Percentiles rank a stretch among this genome's conserved stretches.
phyloP scores from a whole-genome alignment of 2,329 filamentous ascomycete genomes.

The Fusarium chuoi region DNA sequence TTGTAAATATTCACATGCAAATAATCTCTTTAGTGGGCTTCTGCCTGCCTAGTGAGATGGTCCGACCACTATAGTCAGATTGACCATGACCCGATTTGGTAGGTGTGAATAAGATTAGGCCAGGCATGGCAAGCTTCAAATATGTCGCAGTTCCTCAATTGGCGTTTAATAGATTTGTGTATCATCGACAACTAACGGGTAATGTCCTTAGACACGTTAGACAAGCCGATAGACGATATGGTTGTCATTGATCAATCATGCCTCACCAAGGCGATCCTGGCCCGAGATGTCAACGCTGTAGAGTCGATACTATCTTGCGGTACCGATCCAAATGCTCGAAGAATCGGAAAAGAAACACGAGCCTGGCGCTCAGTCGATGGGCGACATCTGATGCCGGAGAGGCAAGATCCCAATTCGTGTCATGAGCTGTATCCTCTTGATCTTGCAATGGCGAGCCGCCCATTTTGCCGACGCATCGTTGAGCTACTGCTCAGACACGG shows the following conservation, averaged over 20 bases:
- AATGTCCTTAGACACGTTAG: rapidly evolving
- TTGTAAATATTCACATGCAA: not conserved
- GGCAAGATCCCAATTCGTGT: not conserved
- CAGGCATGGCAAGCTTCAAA: rapidly evolving
- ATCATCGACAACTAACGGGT: rapidly evolving
- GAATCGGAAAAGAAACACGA: not conserved
- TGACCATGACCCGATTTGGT: not conserved
- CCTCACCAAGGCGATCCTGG: not conserved
- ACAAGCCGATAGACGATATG: too few species aligned
- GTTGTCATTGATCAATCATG: not conserved
- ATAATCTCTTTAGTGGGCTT: rapidly evolving
- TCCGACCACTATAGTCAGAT: not conserved
- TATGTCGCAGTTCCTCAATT: rapidly evolving
- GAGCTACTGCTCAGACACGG: not conserved
- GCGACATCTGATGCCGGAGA: rapidly evolving
- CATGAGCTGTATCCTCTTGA: not conserved
- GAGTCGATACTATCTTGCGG: rapidly evolving
- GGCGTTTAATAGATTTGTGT: rapidly evolving
- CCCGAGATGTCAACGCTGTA: not conserved
- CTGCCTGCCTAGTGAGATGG: not conserved
- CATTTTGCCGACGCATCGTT: rapidly evolving
- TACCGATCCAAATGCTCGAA: not conserved
- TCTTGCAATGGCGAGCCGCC: not conserved
- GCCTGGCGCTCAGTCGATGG: rapidly evolving
- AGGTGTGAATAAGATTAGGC: not conserved